Conservation (phyloP, 768 basidiomycete species). For the Termitomyces sp. region DNA sequence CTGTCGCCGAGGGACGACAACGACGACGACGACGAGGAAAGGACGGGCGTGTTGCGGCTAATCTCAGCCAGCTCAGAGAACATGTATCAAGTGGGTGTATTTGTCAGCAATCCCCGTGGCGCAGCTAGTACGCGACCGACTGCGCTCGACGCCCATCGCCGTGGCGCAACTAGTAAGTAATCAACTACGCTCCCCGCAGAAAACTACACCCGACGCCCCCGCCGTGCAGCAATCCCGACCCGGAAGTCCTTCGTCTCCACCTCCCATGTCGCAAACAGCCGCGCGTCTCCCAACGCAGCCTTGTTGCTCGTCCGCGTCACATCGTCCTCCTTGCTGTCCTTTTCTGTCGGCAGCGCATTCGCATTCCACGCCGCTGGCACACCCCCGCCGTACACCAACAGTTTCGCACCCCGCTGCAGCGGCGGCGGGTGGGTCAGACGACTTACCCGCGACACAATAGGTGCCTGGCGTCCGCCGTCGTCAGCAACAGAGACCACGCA, state of each 20-base stretch:
- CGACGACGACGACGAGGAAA: constrained; percentile 55
- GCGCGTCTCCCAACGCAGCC: constrained; percentile 42
- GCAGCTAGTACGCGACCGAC: too few species aligned
- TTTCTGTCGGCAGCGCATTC: constrained; percentile 26
- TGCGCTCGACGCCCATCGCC: too few species aligned
- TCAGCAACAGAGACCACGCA: background rate
- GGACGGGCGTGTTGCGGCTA: constrained; percentile 72
- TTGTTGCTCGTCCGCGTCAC: constrained; percentile 17
- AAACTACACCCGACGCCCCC: constrained; percentile 16
- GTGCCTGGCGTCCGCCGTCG: constrained; percentile 27
- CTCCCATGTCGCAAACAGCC: constrained; percentile 52
- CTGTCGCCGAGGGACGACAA: constrained; percentile 36
- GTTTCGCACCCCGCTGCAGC: constrained; percentile 45
- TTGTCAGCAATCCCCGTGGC: background rate
- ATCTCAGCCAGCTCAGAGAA: constrained; percentile 46
- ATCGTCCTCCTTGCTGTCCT: constrained; percentile 13
- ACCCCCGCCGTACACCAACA: constrained; percentile 41
- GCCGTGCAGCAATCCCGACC: constrained; percentile 25
- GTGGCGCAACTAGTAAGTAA: too few species aligned
- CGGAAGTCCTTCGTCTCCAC: constrained; percentile 45
- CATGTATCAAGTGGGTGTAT: background rate
- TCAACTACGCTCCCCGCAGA: too few species aligned
- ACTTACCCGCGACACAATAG: constrained; percentile 53
- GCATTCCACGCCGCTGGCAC: constrained; percentile 51
- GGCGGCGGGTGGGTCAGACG: constrained; percentile 63